Percentiles rank a stretch among this genome's conserved stretches.
Evolutionary conservation across 768 basidiomycete species (phyloP).

Genomic region (Pholiota conissans): DNA sequence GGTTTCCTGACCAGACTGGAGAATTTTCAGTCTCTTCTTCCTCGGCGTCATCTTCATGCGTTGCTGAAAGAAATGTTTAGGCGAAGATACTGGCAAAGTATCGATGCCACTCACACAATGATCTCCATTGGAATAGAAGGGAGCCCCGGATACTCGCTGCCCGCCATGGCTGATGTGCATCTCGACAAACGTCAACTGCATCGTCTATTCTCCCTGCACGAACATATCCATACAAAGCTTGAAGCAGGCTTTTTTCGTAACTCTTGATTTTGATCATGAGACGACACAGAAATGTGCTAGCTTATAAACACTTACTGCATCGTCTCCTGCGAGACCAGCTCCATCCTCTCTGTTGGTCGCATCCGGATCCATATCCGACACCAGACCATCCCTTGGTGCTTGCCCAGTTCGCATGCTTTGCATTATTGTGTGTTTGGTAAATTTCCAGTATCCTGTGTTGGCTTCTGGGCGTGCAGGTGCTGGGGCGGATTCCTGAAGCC

Average conservation of each 20-base stretch:
- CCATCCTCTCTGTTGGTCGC: slow-evolving; percentile 62
- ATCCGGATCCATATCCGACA: slow-evolving; percentile 81
- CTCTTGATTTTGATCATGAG: slow-evolving; percentile 41
- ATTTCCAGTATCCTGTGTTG: slow-evolving; percentile 81
- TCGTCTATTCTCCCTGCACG: slow-evolving; percentile 85
- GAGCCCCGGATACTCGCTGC: slow-evolving; percentile 89
- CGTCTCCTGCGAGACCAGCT: slow-evolving; percentile 66
- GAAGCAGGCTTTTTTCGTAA: slow-evolving; percentile 76
- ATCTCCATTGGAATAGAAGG: slow-evolving; percentile 72
- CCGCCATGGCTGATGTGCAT: slow-evolving; percentile 88
- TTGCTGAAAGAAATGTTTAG: slow-evolving; percentile 29
- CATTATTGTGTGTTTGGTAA: slow-evolving; percentile 75
- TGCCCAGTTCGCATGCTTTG: slow-evolving; percentile 57
- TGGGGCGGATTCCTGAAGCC: slow-evolving; percentile 80
- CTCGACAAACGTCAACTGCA: slow-evolving; percentile 78
- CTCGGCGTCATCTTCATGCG: slow-evolving; percentile 43
- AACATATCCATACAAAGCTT: slow-evolving; percentile 79
- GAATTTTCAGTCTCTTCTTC: slow-evolving; percentile 50
- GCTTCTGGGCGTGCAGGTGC: slow-evolving; percentile 64
- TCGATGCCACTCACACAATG: slow-evolving; percentile 52
- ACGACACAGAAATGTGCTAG: neutral
- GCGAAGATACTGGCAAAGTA: neutral
- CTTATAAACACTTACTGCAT: slow-evolving; percentile 56
- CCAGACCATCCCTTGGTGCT: slow-evolving; percentile 46
- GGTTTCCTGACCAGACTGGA: slow-evolving; percentile 73